Conservation (phyloP, 768 basidiomycete genomes). For the Termitomyces sp. region DNA sequence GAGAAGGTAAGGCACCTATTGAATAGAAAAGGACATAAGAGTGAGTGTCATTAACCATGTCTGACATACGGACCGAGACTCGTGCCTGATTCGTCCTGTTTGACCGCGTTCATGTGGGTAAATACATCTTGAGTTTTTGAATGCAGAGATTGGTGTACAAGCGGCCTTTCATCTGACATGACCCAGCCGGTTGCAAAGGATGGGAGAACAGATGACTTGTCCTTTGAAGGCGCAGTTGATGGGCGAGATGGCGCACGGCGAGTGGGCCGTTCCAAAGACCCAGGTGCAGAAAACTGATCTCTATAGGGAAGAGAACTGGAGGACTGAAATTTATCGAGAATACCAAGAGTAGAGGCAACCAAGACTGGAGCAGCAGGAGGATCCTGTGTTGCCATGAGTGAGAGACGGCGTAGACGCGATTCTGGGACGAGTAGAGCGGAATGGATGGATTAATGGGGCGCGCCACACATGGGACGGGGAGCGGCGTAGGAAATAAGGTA, state of each 20-base stretch:
- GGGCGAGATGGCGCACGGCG: constrained; percentile 27
- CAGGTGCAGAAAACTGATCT: constrained; percentile 3
- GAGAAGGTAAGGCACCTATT: constrained; percentile 21
- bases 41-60: not conserved
- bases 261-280: constrained; percentile 13
- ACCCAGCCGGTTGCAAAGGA: constrained; percentile 25
- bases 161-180: not conserved
- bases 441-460: not conserved
- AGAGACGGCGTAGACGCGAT: not conserved
- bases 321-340: constrained; percentile 1
- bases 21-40: not conserved
- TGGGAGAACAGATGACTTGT: constrained; percentile 40
- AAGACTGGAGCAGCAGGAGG: not conserved
- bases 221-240: constrained; percentile 39
- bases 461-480: not conserved
- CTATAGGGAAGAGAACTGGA: not conserved
- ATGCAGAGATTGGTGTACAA: not conserved
- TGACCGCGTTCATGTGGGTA: constrained; percentile 22
- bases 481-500: not conserved
- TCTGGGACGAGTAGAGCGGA: not conserved
- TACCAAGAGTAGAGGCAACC: not conserved
- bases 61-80: constrained; percentile 19
- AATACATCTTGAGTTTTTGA: constrained; percentile 7
- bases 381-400: constrained; percentile 3
- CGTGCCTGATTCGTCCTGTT: constrained; percentile 22